A percentile compares a stretch with the other conserved stretches of the same genome.
phyloP scores from a whole-genome alignment of 2,329 filamentous ascomycete species.

The Acrocalymma vagum region DNA sequence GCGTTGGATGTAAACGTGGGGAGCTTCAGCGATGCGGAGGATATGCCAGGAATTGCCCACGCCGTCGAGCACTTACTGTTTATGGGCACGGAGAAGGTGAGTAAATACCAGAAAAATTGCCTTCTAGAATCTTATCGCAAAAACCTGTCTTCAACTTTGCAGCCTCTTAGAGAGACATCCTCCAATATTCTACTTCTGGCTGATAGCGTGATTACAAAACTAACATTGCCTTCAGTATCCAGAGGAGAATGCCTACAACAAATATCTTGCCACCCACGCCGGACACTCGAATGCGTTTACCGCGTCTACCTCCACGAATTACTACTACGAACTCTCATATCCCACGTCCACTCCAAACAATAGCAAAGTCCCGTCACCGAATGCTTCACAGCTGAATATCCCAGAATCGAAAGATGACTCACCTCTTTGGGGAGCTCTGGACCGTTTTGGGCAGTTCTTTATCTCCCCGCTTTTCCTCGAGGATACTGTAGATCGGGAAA shows the following conservation, averaged over 20 bases:
- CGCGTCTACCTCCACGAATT: conserved; percentile 92
- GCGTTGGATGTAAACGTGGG: conserved; percentile 96
- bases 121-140: too few species aligned
- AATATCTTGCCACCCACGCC: conserved; percentile 89
- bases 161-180: too few species aligned
- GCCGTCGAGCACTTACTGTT: conserved; percentile 96
- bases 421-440: conserved; percentile 82
- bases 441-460: conserved; percentile 95
- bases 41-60: conserved; percentile 95
- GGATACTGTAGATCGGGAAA: conserved; percentile 84
- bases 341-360: conserved; percentile 67
- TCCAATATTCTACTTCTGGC: too few species aligned
- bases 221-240: conserved; percentile 2
- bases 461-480: conserved; percentile 86
- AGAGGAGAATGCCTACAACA: conserved; percentile 92
- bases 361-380: conserved; percentile 54
- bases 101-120: too few species aligned
- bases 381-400: conserved; percentile 46
- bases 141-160: too few species aligned
- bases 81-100: conserved; percentile 95
- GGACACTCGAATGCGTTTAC: conserved; percentile 97
- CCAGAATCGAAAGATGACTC: conserved; percentile 53
- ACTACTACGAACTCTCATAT: conserved; percentile 94
- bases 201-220: too few species aligned
- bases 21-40: conserved; percentile 89